A percentile compares a stretch with the other conserved stretches of the same genome.
Conservation (phyloP, 768 basidiomycete species). For the Leucocoprinus birnbaumii region DNA sequence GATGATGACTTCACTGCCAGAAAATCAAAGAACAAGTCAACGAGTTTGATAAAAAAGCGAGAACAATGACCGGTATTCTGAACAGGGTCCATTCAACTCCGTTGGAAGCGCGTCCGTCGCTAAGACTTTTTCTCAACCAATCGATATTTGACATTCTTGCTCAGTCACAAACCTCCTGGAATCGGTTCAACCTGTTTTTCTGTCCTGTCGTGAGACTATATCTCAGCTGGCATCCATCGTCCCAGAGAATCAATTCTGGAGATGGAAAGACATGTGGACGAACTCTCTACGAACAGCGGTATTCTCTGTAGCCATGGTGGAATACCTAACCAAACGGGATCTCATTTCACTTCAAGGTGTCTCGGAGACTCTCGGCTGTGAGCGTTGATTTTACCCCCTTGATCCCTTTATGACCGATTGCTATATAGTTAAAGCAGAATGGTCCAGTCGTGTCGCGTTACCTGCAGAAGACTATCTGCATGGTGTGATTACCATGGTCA, state of each 20-base stretch:
- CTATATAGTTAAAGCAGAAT: conserved; percentile 59
- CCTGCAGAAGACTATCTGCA: conserved; percentile 81
- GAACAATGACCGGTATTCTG: conserved; percentile 69
- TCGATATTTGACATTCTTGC: background rate
- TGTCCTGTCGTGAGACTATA: conserved; percentile 49
- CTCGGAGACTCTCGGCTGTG: conserved; percentile 63
- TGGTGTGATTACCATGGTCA: conserved; percentile 72
- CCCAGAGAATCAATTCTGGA: conserved; percentile 76
- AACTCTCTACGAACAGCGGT: conserved; percentile 65
- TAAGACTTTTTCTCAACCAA: background rate
- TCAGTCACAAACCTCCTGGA: conserved; percentile 62
- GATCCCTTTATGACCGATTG: background rate
- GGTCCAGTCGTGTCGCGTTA: conserved; percentile 62
- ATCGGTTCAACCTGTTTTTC: conserved; percentile 51
- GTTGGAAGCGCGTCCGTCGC: conserved; percentile 47
- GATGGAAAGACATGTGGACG: conserved; percentile 84
- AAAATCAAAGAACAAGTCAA: conserved; percentile 78
- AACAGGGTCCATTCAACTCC: conserved; percentile 82
- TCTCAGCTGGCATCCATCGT: conserved; percentile 54
- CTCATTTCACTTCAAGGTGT: conserved; percentile 56
- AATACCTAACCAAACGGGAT: conserved; percentile 58
- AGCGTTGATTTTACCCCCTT: conserved; percentile 24
- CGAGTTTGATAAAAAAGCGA: conserved; percentile 72
- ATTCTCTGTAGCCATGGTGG: conserved; percentile 61
- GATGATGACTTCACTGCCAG: conserved; percentile 32